These are phyloP conservation scores for Pontederia paniculata DNA, from an alignment of 176 grass and related monocot species.

Conservation along the genomic window DNA sequence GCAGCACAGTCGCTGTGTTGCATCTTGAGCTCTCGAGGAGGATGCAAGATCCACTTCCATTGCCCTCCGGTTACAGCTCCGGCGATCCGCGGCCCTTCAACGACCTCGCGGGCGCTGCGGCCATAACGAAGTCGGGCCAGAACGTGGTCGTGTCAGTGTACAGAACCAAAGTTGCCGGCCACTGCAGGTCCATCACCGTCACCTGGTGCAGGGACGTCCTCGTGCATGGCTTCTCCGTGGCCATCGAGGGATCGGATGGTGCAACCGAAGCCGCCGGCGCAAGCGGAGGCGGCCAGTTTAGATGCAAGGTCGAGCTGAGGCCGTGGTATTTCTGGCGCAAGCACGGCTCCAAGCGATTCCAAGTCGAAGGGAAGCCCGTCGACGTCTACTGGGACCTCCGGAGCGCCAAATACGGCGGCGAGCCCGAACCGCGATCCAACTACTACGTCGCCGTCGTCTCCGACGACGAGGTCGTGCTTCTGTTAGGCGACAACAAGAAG, in stretches of 20 bases:
- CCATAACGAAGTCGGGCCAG: conserved; percentile 29
- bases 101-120: background rate
- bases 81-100: background rate
- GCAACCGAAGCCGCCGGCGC: background rate
- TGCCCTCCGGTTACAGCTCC: background rate
- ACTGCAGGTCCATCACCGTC: conserved; percentile 55
- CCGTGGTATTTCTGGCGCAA: conserved; percentile 81
- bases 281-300: conserved; percentile 9
- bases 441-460: conserved; percentile 55
- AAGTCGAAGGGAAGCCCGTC: conserved; percentile 31
- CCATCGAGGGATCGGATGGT: background rate
- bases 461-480: conserved; percentile 39
- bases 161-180: conserved; percentile 67
- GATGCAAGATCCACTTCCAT: background rate
- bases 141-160: conserved; percentile 60
- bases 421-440: conserved; percentile 40
- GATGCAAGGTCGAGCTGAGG: conserved; percentile 53
- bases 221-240: conserved; percentile 43
- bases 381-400: conserved; percentile 79
- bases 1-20: too few species aligned
- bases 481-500: conserved; percentile 45
- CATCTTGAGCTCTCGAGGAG: background rate
- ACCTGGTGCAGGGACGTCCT: conserved; percentile 65
- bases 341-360: conserved; percentile 34
- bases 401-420: conserved; percentile 35